These are phyloP conservation scores for Pisolithus orientalis DNA, from an alignment of 768 basidiomycete genomes.

Conservation along the genomic window DNA sequence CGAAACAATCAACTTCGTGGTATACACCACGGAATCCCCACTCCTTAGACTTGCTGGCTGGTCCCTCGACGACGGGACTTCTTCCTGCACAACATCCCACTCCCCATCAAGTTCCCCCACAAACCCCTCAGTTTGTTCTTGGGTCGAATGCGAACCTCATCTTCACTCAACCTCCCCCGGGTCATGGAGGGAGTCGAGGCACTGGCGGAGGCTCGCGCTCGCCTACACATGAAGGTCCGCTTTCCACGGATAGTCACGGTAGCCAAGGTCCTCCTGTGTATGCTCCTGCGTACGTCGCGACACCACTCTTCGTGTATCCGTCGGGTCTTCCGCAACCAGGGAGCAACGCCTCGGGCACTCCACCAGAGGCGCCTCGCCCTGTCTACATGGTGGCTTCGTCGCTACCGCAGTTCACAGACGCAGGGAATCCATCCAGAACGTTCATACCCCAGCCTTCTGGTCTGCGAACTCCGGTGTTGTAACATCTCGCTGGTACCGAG, in stretches of 20 bases:
- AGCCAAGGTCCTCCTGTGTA: conserved; percentile 18
- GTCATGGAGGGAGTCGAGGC: conserved; percentile 6
- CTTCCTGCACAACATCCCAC: conserved; percentile 14
- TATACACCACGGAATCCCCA: conserved; percentile 22
- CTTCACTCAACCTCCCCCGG: conserved; percentile 17
- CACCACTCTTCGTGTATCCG: conserved; percentile 24
- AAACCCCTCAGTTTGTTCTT: conserved; percentile 24
- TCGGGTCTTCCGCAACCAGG: conserved; percentile 26
- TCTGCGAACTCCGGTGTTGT: conserved; percentile 13
- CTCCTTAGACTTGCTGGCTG: conserved; percentile 24
- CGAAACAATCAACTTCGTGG: conserved; percentile 24
- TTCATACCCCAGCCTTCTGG: conserved; percentile 23
- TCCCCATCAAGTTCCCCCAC: conserved; percentile 1
- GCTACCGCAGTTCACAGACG: conserved; percentile 16
- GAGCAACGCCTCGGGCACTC: conserved; percentile 9
- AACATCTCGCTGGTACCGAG: background rate
- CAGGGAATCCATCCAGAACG: conserved; percentile 12
- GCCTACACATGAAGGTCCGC: conserved; percentile 24
- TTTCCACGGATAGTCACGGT: conserved; percentile 28
- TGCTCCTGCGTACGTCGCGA: conserved; percentile 24
- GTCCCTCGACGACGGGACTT: conserved; percentile 26
- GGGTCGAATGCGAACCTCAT: conserved; percentile 26
- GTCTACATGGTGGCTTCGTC: conserved; percentile 26
- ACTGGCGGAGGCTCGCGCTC: conserved; percentile 17
- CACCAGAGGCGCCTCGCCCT: conserved; percentile 18